phyloP scores from a whole-genome alignment of 768 basidiomycete species.

The Trametes punicea region DNA sequence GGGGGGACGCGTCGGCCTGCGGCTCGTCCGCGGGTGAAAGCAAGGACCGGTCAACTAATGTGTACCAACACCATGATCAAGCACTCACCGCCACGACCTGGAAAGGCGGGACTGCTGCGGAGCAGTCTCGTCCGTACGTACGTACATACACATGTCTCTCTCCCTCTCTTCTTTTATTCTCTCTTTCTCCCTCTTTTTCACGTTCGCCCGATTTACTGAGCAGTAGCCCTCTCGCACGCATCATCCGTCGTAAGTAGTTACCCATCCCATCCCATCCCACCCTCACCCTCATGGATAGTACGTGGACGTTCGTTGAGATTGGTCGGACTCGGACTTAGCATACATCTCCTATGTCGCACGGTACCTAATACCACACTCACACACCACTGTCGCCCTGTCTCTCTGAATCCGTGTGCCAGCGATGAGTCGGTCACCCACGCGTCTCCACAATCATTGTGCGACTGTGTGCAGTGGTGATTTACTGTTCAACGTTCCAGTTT shows the following conservation, averaged over 20 bases:
- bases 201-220: neutral
- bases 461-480: too few relatives aligned
- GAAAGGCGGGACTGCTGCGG: neutral
- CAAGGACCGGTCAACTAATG: slow-evolving; percentile 14
- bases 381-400: neutral
- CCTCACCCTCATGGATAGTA: slow-evolving; percentile 3
- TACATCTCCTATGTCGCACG: slow-evolving; percentile 10
- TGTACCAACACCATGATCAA: slow-evolving; percentile 15
- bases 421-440: slow-evolving; percentile 1
- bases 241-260: neutral
- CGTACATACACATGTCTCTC: neutral
- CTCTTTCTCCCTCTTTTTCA: neutral
- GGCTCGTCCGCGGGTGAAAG: slow-evolving; percentile 5
- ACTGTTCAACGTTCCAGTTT: too few relatives aligned
- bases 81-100: neutral
- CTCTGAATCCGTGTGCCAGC: neutral
- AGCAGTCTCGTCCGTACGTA: neutral
- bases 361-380: slow-evolving; percentile 3
- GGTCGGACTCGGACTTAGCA: slow-evolving; percentile 17
- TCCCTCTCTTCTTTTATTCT: neutral
- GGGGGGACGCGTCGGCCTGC: too few relatives aligned
- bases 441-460: too few relatives aligned
- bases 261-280: neutral
- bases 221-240: neutral
- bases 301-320: slow-evolving; percentile 11